phyloP scores from a whole-genome alignment of 768 basidiomycete genomes.

The Boletus vermiculosoides region DNA sequence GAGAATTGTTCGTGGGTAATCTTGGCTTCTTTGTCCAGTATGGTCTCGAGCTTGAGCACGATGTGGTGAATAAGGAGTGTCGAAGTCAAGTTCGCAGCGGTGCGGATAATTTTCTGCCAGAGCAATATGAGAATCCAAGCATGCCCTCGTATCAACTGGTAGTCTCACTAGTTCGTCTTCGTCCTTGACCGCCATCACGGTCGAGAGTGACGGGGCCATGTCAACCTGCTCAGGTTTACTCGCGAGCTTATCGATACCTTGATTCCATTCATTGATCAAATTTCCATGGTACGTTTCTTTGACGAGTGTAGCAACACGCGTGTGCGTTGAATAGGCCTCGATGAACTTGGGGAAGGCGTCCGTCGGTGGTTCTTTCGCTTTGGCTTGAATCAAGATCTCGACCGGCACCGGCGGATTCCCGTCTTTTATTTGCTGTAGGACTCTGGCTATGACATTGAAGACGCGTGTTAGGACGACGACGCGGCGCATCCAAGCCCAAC shows the following conservation, averaged over 20 bases:
- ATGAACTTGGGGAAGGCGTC: slow-evolving; percentile 73
- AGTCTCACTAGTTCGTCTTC: slow-evolving; percentile 83
- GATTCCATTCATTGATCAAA: slow-evolving; percentile 83
- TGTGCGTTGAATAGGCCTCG: slow-evolving; percentile 55
- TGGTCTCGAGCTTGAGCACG: slow-evolving; percentile 82
- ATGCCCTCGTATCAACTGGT: neutral
- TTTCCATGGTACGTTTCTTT: slow-evolving; percentile 90
- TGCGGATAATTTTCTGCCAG: slow-evolving; percentile 71
- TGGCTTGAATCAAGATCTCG: slow-evolving; percentile 75
- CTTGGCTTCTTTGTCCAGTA: slow-evolving; percentile 88
- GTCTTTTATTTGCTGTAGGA: slow-evolving; percentile 74
- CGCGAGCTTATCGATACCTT: slow-evolving; percentile 50
- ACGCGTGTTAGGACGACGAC: slow-evolving; percentile 13
- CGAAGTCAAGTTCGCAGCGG: slow-evolving; percentile 75
- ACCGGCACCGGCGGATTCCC: slow-evolving; percentile 57
- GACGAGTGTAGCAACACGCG: slow-evolving; percentile 67
- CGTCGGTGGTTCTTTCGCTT: slow-evolving; percentile 73
- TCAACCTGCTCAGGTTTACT: slow-evolving; percentile 76
- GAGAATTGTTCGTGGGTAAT: slow-evolving; percentile 87
- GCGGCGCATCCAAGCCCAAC: neutral
- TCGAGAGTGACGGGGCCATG: slow-evolving; percentile 70
- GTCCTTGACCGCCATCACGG: slow-evolving; percentile 85
- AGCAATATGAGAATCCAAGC: slow-evolving; percentile 7
- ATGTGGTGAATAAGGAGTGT: slow-evolving; percentile 86
- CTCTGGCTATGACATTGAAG: slow-evolving; percentile 63